These are phyloP conservation scores for Obba rivulosa DNA, from an alignment of 768 basidiomycete genomes.

Conservation along the genomic window DNA sequence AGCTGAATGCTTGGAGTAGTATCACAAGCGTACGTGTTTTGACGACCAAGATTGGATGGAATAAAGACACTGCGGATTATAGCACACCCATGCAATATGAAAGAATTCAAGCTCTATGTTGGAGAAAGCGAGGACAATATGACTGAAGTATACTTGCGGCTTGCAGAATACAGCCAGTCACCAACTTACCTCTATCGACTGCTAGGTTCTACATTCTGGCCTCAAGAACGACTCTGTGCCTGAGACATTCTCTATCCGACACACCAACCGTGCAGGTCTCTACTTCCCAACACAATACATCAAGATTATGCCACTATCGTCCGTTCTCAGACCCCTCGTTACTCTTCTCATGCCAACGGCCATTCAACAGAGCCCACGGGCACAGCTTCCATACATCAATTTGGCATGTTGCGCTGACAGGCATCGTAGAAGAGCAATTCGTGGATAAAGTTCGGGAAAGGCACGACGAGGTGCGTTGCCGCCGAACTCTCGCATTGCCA, in stretches of 20 bases:
- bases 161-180: background rate
- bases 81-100: constrained; percentile 86
- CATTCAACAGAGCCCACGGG: constrained; percentile 52
- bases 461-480: constrained; percentile 57
- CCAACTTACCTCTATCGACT: background rate
- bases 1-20: constrained; percentile 21
- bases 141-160: constrained; percentile 39
- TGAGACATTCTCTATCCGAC: constrained; percentile 59
- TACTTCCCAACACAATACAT: constrained; percentile 62
- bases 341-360: background rate
- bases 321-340: constrained; percentile 22
- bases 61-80: constrained; percentile 7
- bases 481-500: background rate
- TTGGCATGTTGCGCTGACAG: constrained; percentile 65
- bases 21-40: constrained; percentile 26
- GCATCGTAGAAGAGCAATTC: constrained; percentile 48
- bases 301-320: constrained; percentile 76
- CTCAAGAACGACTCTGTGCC: constrained; percentile 61
- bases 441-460: constrained; percentile 48
- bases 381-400: constrained; percentile 75
- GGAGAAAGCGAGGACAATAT: constrained; percentile 62
- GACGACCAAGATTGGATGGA: background rate
- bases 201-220: constrained; percentile 42
- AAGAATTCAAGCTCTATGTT: constrained; percentile 70
- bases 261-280: constrained; percentile 51